Conservation (phyloP, 2,329 filamentous ascomycete genomes). For the Ophiocordyceps camponoti-rufipedis region DNA sequence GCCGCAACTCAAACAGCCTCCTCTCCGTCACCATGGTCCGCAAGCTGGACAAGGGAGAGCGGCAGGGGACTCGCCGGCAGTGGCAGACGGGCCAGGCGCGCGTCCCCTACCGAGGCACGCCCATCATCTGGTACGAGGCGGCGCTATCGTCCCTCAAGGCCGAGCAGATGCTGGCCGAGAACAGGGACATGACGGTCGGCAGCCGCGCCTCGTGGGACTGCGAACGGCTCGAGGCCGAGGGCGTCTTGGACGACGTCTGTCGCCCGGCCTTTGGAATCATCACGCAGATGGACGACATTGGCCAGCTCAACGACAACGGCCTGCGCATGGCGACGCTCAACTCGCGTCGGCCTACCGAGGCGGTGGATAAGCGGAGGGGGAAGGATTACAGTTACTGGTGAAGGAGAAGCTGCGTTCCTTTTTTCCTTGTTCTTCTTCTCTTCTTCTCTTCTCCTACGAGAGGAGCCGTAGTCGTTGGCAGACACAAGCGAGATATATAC, state of each 20-base stretch:
- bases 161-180: slow-evolving; percentile 8
- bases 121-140: slow-evolving; percentile 11
- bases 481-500: no score
- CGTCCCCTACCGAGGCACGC: neutral
- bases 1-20: slow-evolving; percentile 3
- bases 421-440: no score
- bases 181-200: slow-evolving; percentile 10
- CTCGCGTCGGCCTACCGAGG: neutral
- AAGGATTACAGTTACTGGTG: slow-evolving; percentile 2
- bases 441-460: no score
- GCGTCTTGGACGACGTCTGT: slow-evolving; percentile 10
- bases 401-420: neutral
- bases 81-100: slow-evolving; percentile 1
- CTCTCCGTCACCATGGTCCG: slow-evolving; percentile 9
- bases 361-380: neutral
- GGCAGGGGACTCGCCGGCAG: neutral
- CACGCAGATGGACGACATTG: slow-evolving; percentile 13
- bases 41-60: slow-evolving; percentile 2
- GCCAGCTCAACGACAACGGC: slow-evolving; percentile 10
- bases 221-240: slow-evolving; percentile 6
- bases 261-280: slow-evolving; percentile 12
- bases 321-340: slow-evolving; percentile 1
- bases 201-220: slow-evolving; percentile 8
- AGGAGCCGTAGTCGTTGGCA: neutral
- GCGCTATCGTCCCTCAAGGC: slow-evolving; percentile 8